Evolutionary conservation across 345 rosid species (phyloP).

Genomic region (Balakata baccata): DNA sequence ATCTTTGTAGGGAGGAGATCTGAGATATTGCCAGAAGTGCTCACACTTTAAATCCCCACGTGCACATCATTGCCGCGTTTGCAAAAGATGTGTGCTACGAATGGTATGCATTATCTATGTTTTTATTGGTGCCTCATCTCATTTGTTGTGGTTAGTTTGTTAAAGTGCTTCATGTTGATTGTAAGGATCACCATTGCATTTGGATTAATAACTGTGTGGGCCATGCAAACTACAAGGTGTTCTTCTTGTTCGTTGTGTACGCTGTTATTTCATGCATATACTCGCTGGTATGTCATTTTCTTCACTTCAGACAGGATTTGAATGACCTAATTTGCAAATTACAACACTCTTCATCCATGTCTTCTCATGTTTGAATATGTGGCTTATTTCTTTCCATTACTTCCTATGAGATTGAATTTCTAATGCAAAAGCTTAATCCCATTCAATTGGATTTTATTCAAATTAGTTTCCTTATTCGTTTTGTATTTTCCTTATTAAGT

Average conservation of each 20-base stretch:
- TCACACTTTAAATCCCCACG: conserved; percentile 84
- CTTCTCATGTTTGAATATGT: neutral
- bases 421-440: neutral
- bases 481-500: neutral
- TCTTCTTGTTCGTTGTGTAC: conserved; percentile 73
- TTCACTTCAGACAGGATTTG: conserved; percentile 1
- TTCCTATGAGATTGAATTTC: neutral
- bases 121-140: conserved; percentile 16
- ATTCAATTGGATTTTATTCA: neutral
- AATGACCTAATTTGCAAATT: neutral
- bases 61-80: conserved; percentile 92
- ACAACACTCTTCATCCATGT: neutral
- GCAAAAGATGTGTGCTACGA: conserved; percentile 83
- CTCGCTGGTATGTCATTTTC: conserved; percentile 59
- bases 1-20: conserved; percentile 78
- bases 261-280: conserved; percentile 71
- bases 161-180: conserved; percentile 46
- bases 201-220: conserved; percentile 97
- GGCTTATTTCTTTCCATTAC: neutral
- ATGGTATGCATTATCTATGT: conserved; percentile 57
- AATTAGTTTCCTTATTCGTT: neutral
- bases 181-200: conserved; percentile 91
- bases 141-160: conserved; percentile 27
- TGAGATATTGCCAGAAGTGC: conserved; percentile 91
- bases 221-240: conserved; percentile 85